These are phyloP conservation scores for Cladorrhinum sp. DNA, from an alignment of 2,329 filamentous ascomycete genomes.

Conservation along the genomic window DNA sequence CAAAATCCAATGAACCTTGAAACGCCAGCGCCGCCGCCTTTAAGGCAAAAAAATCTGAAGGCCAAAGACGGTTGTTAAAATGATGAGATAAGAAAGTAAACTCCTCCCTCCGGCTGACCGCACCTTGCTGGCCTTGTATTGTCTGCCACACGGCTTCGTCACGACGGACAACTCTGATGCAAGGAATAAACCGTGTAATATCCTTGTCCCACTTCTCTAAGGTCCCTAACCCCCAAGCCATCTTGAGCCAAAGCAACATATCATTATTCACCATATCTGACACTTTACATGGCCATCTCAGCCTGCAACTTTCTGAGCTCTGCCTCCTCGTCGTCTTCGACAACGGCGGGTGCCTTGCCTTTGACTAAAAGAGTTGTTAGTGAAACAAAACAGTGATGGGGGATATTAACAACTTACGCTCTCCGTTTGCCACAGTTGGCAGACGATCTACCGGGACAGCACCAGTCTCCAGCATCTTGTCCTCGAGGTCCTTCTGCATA, in stretches of 20 bases:
- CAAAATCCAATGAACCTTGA: constrained; percentile 17
- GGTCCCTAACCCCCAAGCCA: not conserved
- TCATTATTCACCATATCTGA: constrained; percentile 9
- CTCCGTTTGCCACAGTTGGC: constrained; percentile 70
- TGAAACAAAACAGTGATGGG: not conserved
- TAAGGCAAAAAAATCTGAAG: not conserved
- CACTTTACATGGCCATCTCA: constrained; percentile 86
- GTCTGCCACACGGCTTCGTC: not conserved
- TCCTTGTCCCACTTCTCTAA: not conserved
- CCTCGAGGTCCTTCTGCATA: constrained; percentile 89
- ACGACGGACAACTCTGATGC: not conserved
- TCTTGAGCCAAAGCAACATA: constrained; percentile 1
- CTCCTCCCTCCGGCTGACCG: not conserved
- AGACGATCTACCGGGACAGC: constrained; percentile 79
- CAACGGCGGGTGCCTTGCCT: constrained; percentile 49
- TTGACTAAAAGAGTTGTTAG: constrained; percentile 41
- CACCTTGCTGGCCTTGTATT: not conserved
- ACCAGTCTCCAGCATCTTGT: constrained; percentile 89
- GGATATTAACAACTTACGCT: constrained; percentile 58
- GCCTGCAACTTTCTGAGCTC: constrained; percentile 92
- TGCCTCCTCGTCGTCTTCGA: constrained; percentile 95
- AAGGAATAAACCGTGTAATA: not conserved
- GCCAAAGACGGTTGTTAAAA: constrained; percentile 2
- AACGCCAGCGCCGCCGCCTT: constrained; percentile 19
- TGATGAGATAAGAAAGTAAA: constrained; percentile 7